These are phyloP conservation scores for Davidsoniella neocaledoniae DNA, from an alignment of 2,329 filamentous ascomycete genomes.

Conservation along the genomic window DNA sequence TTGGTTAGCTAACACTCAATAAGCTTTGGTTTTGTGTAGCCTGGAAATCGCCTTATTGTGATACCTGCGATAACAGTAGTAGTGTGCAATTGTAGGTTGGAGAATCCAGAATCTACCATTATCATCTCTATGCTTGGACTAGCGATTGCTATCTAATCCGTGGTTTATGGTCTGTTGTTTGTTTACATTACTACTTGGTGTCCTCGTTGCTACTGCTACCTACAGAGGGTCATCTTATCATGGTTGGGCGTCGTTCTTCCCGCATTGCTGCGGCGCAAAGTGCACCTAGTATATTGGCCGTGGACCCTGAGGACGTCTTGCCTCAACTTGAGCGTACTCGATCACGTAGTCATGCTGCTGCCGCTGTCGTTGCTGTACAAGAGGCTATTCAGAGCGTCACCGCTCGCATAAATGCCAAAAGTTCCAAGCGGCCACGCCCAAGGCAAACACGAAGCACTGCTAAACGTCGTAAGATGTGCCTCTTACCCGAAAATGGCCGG, in stretches of 20 bases:
- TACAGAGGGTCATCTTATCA: neutral
- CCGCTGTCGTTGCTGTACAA: neutral
- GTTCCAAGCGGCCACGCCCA: neutral
- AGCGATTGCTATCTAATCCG: no score
- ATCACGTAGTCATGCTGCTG: constrained; percentile 8
- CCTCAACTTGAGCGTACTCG: constrained; percentile 8
- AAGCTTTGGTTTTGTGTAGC: no score
- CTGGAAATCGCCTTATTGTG: no score
- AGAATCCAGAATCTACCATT: no score
- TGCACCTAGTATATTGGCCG: neutral
- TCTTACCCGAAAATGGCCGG: neutral
- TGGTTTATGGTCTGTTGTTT: no score
- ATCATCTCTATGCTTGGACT: no score
- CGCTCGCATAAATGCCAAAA: neutral
- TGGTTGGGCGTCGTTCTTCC: neutral
- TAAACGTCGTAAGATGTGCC: neutral
- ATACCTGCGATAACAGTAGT: no score
- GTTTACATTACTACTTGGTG: no score
- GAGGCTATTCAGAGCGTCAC: neutral
- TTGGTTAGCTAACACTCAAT: no score
- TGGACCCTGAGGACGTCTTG: constrained; percentile 4
- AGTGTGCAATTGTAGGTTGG: no score
- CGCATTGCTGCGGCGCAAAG: constrained; percentile 4
- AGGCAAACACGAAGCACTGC: neutral
- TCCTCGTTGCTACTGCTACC: no score